Percentiles rank a stretch among this genome's conserved stretches.
These are phyloP conservation scores for Aspergillus sp. DNA, from an alignment of 2,329 filamentous ascomycete genomes.

Conservation along the genomic window DNA sequence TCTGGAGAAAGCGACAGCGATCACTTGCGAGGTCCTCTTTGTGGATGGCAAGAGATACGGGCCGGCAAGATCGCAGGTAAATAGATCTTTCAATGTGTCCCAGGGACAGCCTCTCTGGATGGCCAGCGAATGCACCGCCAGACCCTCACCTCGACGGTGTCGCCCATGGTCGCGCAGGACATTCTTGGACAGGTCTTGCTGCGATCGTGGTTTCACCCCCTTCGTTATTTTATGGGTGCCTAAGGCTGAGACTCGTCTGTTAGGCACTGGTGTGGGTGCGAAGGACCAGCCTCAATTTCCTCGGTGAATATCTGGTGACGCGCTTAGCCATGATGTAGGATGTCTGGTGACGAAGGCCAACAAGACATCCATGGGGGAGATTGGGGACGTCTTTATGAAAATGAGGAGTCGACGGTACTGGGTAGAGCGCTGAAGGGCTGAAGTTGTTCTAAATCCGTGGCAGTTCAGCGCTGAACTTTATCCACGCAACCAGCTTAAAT, in stretches of 20 bases:
- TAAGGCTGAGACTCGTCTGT: not conserved
- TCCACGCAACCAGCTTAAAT: not conserved
- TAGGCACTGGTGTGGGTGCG: not conserved
- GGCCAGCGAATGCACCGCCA: not conserved
- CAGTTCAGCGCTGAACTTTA: slow-evolving; percentile 1
- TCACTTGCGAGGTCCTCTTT: not conserved
- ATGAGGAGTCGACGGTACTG: slow-evolving; percentile 1
- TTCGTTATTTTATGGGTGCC: not conserved
- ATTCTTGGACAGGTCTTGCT: not conserved
- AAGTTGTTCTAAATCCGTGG: not conserved
- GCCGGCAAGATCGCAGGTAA: slow-evolving; percentile 13
- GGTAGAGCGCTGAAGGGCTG: not conserved
- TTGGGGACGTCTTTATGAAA: not conserved
- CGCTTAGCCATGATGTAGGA: not conserved
- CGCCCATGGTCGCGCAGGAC: not conserved
- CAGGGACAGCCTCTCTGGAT: not conserved
- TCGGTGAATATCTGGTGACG: not conserved
- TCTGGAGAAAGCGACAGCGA: slow-evolving; percentile 1
- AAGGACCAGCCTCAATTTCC: not conserved
- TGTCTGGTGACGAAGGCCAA: not conserved
- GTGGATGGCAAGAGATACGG: slow-evolving; percentile 11
- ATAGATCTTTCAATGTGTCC: not conserved
- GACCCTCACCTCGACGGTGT: not conserved
- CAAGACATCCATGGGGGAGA: not conserved
- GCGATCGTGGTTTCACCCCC: not conserved